Evolutionary conservation across 2,329 filamentous ascomycete genomes (phyloP), one percentile per base, ranked within the genome.

Genomic region (Aspergillus transmontanensis): DNA sequence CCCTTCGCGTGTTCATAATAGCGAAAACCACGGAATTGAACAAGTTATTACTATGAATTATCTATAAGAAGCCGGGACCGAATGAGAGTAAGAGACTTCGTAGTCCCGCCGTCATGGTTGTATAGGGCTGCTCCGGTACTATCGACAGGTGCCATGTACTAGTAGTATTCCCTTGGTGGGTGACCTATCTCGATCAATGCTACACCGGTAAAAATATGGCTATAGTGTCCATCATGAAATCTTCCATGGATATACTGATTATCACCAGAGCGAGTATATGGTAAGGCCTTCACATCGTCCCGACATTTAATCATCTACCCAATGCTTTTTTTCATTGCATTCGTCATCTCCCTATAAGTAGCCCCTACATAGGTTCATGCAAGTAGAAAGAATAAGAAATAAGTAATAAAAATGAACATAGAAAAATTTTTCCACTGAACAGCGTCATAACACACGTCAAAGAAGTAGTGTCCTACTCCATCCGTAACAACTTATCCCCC

Each of bases 391-490:
- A 68, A 68, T 66, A 66, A 66, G 69, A 67, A 69, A 71, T 63
- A 41, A 69, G 36, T 65, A 66, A 69, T 63, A 67, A 64, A 63
- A 65, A 69, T 46, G 50, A 64, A 63, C 58, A 64, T 60, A 59
- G 62, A 63, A 66, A 71, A 69, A 64, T 58, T 64, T 66, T 68
- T 69, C 64, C 66, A 68, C 65, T 69, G 66, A 67, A 71, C 69
- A 73, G 75, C 72, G 70, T 75, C 73, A 68, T 75, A 73, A 72
- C 69, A 71, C 67, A 70, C 71, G 69, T 71, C 71, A 69, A 68
- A 70, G 68, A 69, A 73, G 66, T 69, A 60, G 61, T 64, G 65
- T 57, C 69, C 66, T 72, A 72, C 72, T 73, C 69, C 66, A 68
- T 66, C 68, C 65, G 68, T 67, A 64, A 70, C 64, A 61, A 69